Conservation (phyloP, 306 rosid genomes). For the Corylus heterophylla region DNA sequence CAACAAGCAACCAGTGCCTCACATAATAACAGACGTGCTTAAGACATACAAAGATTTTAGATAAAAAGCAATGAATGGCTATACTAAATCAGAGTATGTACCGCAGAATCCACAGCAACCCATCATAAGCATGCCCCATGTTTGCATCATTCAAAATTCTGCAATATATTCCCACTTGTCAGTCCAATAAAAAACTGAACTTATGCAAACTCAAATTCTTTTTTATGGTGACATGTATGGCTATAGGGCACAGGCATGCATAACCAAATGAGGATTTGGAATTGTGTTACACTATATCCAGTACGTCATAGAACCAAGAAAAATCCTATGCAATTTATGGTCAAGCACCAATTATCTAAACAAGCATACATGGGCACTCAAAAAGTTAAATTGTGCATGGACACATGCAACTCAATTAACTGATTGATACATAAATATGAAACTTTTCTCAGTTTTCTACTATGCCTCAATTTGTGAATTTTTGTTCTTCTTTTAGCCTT, state of each 20-base stretch:
- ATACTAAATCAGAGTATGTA: conserved; percentile 39
- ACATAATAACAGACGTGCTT: conserved; percentile 18
- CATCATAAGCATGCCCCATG: conserved; percentile 74
- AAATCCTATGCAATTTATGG: conserved; percentile 11
- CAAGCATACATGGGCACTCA: conserved; percentile 5
- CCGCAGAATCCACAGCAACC: conserved; percentile 89
- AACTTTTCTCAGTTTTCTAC: not conserved
- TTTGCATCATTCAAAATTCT: conserved; percentile 86
- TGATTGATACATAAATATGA: not conserved
- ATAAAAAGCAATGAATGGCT: conserved; percentile 21
- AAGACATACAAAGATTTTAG: conserved; percentile 15
- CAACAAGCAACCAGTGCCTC: conserved; percentile 11
- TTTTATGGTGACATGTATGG: not conserved
- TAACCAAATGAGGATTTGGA: conserved; percentile 14
- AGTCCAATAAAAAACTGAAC: conserved; percentile 20
- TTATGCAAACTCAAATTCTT: not conserved
- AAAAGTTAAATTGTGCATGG: not conserved
- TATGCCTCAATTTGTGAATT: no score
- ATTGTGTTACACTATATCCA: conserved; percentile 19
- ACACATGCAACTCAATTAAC: not conserved
- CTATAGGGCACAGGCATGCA: not conserved
- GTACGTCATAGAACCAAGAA: conserved; percentile 13
- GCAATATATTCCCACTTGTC: conserved; percentile 43
- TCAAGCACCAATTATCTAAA: conserved; percentile 11
- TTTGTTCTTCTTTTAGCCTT: no score